phyloP scores from a whole-genome alignment of 148 eudicot species.

The Rhododendron molle region DNA sequence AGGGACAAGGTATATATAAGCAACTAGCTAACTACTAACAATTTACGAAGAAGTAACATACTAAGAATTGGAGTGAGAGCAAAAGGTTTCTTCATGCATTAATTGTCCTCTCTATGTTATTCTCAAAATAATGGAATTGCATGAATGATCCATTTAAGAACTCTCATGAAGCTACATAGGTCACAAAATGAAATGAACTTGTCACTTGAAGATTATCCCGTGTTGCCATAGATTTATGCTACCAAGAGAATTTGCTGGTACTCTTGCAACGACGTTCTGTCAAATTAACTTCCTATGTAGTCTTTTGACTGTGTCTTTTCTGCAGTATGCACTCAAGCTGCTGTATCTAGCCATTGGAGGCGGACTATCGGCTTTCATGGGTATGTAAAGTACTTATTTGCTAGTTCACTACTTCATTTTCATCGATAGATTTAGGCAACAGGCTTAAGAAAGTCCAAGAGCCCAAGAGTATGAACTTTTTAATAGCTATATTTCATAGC shows the following conservation, averaged over 20 bases:
- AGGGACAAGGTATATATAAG: slow-evolving; percentile 29
- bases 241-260: not conserved
- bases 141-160: not conserved
- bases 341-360: slow-evolving; percentile 32
- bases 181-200: no score
- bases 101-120: not conserved
- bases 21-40: not conserved
- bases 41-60: not conserved
- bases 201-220: not conserved
- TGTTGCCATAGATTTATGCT: not conserved
- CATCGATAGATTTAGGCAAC: not conserved
- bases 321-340: slow-evolving; percentile 36
- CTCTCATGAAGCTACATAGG: not conserved
- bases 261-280: not conserved
- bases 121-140: not conserved
- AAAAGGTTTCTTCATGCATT: not conserved
- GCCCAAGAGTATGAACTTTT: no score
- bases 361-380: slow-evolving; percentile 37
- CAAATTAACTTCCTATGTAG: not conserved
- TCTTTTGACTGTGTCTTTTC: not conserved
- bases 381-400: slow-evolving; percentile 16
- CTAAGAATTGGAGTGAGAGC: not conserved
- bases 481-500: no score
- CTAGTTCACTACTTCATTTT: no score
- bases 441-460: no score